phyloP scores from a whole-genome alignment of 331 rosid genomes.

The Quercus phellos region DNA sequence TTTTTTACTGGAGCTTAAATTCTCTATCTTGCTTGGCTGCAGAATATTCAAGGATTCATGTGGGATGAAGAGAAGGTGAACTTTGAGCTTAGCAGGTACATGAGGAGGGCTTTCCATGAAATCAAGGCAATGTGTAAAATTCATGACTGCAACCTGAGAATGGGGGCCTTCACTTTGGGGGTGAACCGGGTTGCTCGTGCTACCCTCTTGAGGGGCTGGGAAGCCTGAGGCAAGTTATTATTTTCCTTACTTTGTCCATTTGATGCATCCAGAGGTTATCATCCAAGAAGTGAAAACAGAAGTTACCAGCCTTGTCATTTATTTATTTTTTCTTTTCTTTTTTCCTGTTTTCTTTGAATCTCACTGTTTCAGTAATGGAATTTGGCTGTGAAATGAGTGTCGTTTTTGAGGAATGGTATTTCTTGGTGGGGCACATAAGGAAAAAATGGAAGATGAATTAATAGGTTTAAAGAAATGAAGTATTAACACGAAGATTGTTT shows the following conservation, averaged over 20 bases:
- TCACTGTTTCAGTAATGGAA: not conserved
- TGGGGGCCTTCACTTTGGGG: conserved; percentile 90
- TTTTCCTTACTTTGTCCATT: not conserved
- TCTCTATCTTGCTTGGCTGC: conserved; percentile 18
- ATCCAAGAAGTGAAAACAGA: not conserved
- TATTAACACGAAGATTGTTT: not conserved
- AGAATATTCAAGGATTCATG: conserved; percentile 93
- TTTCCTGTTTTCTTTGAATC: not conserved
- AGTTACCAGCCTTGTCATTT: not conserved
- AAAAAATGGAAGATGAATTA: not conserved
- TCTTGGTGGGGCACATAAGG: not conserved
- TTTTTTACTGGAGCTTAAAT: not conserved
- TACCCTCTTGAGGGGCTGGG: conserved; percentile 79
- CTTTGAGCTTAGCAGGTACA: conserved; percentile 66
- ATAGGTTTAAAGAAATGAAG: not conserved
- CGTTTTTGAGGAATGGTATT: too few species aligned
- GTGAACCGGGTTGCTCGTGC: conserved; percentile 93
- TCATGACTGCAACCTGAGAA: conserved; percentile 66
- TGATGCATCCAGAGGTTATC: not conserved
- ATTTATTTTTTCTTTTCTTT: not conserved
- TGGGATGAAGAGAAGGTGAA: conserved; percentile 92
- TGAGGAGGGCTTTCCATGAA: conserved; percentile 60
- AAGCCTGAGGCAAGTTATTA: conserved; percentile 31
- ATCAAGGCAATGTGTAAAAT: conserved; percentile 79
- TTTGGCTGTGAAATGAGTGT: not conserved